Conservation (phyloP, 148 eudicot genomes). For the Fagopyrum tataricum region DNA sequence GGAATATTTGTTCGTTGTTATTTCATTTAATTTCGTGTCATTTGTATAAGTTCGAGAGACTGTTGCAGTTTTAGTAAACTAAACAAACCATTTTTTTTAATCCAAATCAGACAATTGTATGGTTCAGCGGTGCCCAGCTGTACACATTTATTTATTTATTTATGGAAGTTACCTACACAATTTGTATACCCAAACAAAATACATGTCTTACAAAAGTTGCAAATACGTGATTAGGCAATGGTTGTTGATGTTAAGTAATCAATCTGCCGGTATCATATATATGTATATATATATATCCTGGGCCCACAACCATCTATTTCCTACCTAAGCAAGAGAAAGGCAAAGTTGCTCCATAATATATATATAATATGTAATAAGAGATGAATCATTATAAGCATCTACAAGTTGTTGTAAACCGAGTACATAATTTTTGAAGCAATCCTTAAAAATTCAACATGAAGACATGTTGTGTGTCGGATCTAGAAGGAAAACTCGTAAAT, state of each 20-base stretch:
- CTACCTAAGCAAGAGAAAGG: neutral
- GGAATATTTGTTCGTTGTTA: no score
- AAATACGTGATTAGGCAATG: neutral
- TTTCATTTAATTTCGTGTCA: no score
- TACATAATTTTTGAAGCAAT: no score
- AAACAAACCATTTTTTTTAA: no score
- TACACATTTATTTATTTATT: no score
- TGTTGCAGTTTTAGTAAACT: no score
- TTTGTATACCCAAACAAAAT: no score
- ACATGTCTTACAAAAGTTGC: neutral
- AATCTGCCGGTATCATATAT: neutral
- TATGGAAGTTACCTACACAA: no score
- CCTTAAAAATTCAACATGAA: neutral
- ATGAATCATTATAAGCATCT: no score
- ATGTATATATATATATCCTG: neutral
- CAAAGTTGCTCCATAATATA: neutral
- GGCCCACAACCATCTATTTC: neutral
- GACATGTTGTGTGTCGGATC: constrained; percentile 31
- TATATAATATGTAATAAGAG: neutral
- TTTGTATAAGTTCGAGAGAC: no score
- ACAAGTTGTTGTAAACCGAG: neutral
- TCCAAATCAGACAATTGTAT: no score
- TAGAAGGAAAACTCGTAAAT: constrained; percentile 46
- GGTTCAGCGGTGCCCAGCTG: no score
- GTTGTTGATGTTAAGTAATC: constrained; percentile 7